These are phyloP conservation scores for Hibiscus tridactylites DNA, from an alignment of 345 rosid species.

Conservation along the genomic window DNA sequence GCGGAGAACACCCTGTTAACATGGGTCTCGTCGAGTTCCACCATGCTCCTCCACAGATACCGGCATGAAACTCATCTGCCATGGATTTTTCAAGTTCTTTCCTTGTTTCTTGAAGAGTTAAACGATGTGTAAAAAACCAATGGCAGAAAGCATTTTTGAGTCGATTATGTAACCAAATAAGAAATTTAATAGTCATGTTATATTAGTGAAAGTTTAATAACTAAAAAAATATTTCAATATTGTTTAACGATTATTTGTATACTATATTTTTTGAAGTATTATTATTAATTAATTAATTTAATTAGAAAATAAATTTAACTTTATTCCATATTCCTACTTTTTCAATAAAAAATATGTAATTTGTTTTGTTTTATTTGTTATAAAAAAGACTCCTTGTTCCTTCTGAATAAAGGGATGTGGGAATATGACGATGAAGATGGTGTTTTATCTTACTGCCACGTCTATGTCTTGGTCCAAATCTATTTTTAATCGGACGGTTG, in stretches of 20 bases:
- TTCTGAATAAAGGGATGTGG: slow-evolving; percentile 22
- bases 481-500: slow-evolving; percentile 16
- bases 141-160: slow-evolving; percentile 22
- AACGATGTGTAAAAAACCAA: neutral
- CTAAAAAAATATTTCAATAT: too few species aligned
- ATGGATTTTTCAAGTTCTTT: slow-evolving; percentile 14
- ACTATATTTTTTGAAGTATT: too few species aligned
- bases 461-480: neutral
- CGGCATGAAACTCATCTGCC: slow-evolving; percentile 66
- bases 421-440: slow-evolving; percentile 12
- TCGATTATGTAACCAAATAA: slow-evolving; percentile 7
- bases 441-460: slow-evolving; percentile 21
- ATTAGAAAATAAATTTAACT: neutral
- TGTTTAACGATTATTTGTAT: too few species aligned
- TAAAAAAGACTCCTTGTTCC: neutral
- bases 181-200: too few species aligned
- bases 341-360: neutral
- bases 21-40: slow-evolving; percentile 41
- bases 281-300: neutral
- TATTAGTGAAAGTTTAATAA: too few species aligned
- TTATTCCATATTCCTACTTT: slow-evolving; percentile 3
- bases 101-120: neutral
- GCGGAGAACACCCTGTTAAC: slow-evolving; percentile 35
- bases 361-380: neutral
- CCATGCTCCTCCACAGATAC: slow-evolving; percentile 55